Conservation (phyloP, 768 basidiomycete species). For the Mycena haematopus region DNA sequence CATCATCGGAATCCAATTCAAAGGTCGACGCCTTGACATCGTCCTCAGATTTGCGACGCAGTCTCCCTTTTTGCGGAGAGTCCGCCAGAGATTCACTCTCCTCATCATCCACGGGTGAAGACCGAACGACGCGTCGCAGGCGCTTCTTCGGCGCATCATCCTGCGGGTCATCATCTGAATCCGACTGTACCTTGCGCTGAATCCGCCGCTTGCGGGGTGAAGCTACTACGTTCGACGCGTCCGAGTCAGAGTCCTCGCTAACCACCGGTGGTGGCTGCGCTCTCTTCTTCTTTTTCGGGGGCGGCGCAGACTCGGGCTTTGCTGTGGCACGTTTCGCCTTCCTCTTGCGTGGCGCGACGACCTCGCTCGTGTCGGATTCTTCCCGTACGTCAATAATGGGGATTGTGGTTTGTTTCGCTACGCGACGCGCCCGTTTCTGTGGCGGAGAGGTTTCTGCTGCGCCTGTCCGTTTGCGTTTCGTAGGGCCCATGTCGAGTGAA, state of each 20-base stretch:
- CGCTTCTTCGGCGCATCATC: conserved; percentile 11
- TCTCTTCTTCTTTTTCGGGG: conserved; percentile 3
- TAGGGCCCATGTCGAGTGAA: background rate
- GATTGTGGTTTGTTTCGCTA: conserved; percentile 9
- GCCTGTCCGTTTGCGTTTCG: conserved; percentile 17
- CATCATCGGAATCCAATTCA: conserved; percentile 26
- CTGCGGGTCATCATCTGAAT: conserved; percentile 14
- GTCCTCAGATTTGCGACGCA: conserved; percentile 16
- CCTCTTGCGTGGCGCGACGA: background rate
- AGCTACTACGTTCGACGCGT: conserved; percentile 7
- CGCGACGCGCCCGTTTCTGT: conserved; percentile 19
- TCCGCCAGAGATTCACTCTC: conserved; percentile 14
- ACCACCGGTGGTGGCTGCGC: background rate
- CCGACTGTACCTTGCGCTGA: conserved; percentile 12
- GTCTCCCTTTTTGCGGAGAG: conserved; percentile 17
- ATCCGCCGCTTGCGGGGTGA: conserved; percentile 7
- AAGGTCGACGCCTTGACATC: background rate
- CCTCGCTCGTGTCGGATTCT: conserved; percentile 11
- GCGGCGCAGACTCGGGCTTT: background rate
- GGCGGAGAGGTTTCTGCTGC: conserved; percentile 9
- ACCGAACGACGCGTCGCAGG: conserved; percentile 13
- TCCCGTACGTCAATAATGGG: conserved; percentile 8
- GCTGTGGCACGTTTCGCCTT: background rate
- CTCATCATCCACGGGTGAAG: conserved; percentile 15
- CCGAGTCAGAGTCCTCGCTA: background rate